Evolutionary conservation across 768 basidiomycete genomes (phyloP), one percentile per base, ranked within the genome.

Genomic region (Mycena venus): DNA sequence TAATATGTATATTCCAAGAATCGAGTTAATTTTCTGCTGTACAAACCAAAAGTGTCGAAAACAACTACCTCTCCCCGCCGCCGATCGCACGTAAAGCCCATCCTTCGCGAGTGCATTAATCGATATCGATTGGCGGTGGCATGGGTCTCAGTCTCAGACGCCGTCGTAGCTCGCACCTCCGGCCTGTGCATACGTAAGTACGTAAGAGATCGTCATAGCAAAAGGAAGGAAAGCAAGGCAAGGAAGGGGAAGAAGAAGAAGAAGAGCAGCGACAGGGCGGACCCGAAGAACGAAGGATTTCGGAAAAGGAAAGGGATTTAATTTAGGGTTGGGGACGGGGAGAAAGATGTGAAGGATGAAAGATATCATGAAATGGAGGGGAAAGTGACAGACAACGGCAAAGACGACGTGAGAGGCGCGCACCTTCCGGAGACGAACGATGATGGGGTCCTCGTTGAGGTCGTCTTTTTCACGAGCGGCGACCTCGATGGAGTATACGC

Each of bases 81-180:
- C n/a, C n/a, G n/a, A n/a, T n/a, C n/a, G n/a, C n/a, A n/a, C n/a
- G n/a, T n/a, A n/a, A n/a, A n/a, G n/a, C n/a, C n/a, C n/a, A n/a
- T n/a, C n/a, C n/a, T n/a, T n/a, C n/a, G n/a, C n/a, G n/a, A n/a
- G n/a, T n/a, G n/a, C n/a, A n/a, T n/a, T n/a, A n/a, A n/a, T n/a
- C n/a, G n/a, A n/a, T n/a, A n/a, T n/a, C n/a, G n/a, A n/a, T n/a
- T n/a, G n/a, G n/a, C n/a, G n/a, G n/a, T n/a, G n/a, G n/a, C n/a
- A n/a, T n/a, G n/a, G n/a, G n/a, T n/a, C n/a, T n/a, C n/a, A n/a
- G n/a, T n/a, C 68, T 88, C 85, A 95, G 75, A 94, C 92, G 62
- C 95, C 94, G 82, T 96, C 95, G 84, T 96, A 96, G 83, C 93
- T 96, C 38, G 95, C 95, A 68, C 95, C 95, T 77, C 95, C 95